A percentile compares a stretch with the other conserved stretches of the same genome.
Conservation (phyloP, 2,329 filamentous ascomycete genomes). For the Ophiosphaerella korrae region DNA sequence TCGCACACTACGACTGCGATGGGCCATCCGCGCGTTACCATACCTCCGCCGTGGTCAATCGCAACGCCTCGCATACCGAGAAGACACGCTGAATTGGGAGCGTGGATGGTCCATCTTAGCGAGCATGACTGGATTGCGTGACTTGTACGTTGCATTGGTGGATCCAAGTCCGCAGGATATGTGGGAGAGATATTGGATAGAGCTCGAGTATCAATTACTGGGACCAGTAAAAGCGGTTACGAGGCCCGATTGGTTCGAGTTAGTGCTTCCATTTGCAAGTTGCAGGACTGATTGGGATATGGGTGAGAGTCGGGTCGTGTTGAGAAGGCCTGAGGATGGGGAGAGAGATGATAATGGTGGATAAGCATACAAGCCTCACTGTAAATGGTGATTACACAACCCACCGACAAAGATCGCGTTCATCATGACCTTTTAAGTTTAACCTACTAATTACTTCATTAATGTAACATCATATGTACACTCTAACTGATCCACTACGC, state of each 20-base stretch:
- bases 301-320: slow-evolving; percentile 22
- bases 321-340: slow-evolving; percentile 22
- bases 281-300: slow-evolving; percentile 35
- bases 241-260: slow-evolving; percentile 21
- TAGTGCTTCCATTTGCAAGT: slow-evolving; percentile 38
- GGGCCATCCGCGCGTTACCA: slow-evolving; percentile 42
- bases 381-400: too few species aligned
- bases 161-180: slow-evolving; percentile 34
- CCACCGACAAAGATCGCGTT: too few species aligned
- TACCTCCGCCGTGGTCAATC: slow-evolving; percentile 31
- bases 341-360: too few species aligned
- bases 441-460: slow-evolving; percentile 1
- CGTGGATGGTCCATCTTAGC: slow-evolving; percentile 35
- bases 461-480: neutral
- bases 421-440: too few species aligned
- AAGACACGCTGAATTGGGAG: slow-evolving; percentile 44
- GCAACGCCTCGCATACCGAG: slow-evolving; percentile 35
- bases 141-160: slow-evolving; percentile 32
- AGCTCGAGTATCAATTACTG: slow-evolving; percentile 32
- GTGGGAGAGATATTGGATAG: slow-evolving; percentile 40
- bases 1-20: slow-evolving; percentile 36
- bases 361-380: too few species aligned
- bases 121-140: slow-evolving; percentile 29
- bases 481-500: neutral
- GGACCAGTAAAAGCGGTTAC: slow-evolving; percentile 28